Evolutionary conservation across 2,329 filamentous ascomycete genomes (phyloP), one percentile per base, ranked within the genome.

Genomic region (Xylaria hypoxylon): DNA sequence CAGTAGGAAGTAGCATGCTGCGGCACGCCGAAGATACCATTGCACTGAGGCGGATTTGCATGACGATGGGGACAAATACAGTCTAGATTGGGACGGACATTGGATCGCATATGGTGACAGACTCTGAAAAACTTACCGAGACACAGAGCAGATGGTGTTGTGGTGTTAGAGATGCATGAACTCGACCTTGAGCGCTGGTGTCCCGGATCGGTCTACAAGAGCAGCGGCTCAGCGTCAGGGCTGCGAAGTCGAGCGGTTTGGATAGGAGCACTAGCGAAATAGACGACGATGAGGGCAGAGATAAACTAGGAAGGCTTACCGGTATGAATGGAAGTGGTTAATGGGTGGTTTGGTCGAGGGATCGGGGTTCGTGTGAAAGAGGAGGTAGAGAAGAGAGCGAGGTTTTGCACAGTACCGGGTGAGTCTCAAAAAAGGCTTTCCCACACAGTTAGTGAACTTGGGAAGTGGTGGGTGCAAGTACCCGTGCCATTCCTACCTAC

Each of bases 41-140:
- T 31, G 64, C 57, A 59, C 59, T 58, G 71, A 56, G 65, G 68
- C 62, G 45, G 56, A 35, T 62, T 70, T 62, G 48, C 68, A 64
- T 40, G 61, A 67, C 58, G 59, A 64, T 40, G 62, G 45, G 53
- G 60, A 64, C 61, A 67, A 65, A 59, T 68, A 67, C 69, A 66
- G 70, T 45, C 56, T 66, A 57, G 70, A 73, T 68, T 69, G 55
- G 51, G 58, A 68, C 59, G 61, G 59, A 72, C 44, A 47, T 64
- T 72, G 71, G 79, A 80, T 82, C 80, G 80, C 80, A 76, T 77
- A 69, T 60, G 70, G 66, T 65, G 65, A 65, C 53, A 70, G 75
- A 70, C 67, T 70, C 70, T 70, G 64, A 70, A 72, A 68, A 68
- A 79, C 81, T 79, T 77, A 83, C 81, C 71, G 73, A 69, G 74